Evolutionary conservation across 345 rosid species (phyloP).

Genomic region (Sonneratia alba): DNA sequence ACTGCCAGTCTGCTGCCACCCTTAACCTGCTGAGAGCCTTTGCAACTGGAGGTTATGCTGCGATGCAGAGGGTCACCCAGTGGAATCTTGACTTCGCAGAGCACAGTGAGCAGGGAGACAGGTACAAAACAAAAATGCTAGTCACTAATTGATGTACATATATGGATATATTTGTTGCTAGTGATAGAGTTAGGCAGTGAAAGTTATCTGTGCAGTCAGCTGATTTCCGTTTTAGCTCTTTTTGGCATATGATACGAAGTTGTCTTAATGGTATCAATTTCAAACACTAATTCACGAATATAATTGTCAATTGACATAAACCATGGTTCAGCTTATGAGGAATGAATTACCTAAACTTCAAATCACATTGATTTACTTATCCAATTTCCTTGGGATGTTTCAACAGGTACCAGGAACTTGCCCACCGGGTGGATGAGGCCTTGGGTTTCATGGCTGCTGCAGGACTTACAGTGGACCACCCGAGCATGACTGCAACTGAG

Average conservation of each 20-base stretch:
- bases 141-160: neutral
- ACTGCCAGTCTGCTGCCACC: slow-evolving; percentile 19
- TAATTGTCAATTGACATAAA: neutral
- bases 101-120: slow-evolving; percentile 25
- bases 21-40: slow-evolving; percentile 24
- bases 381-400: neutral
- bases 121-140: slow-evolving; percentile 7
- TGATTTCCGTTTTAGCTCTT: neutral
- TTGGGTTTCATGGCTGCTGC: slow-evolving; percentile 26
- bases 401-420: slow-evolving; percentile 23
- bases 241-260: neutral
- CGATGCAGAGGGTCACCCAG: slow-evolving; percentile 25
- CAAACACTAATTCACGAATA: neutral
- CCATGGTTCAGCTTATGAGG: neutral
- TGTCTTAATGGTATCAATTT: neutral
- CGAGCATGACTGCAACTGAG: slow-evolving; percentile 22
- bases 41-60: slow-evolving; percentile 24
- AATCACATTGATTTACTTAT: neutral
- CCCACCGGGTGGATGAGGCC: slow-evolving; percentile 24
- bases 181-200: neutral
- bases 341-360: neutral
- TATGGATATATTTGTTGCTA: neutral
- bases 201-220: neutral
- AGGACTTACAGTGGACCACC: slow-evolving; percentile 22
- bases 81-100: slow-evolving; percentile 24